Evolutionary conservation across 2,329 filamentous ascomycete species (phyloP), one percentile per base, ranked within the genome.

Genomic region (Ophiocordyceps camponoti-saundersi): DNA sequence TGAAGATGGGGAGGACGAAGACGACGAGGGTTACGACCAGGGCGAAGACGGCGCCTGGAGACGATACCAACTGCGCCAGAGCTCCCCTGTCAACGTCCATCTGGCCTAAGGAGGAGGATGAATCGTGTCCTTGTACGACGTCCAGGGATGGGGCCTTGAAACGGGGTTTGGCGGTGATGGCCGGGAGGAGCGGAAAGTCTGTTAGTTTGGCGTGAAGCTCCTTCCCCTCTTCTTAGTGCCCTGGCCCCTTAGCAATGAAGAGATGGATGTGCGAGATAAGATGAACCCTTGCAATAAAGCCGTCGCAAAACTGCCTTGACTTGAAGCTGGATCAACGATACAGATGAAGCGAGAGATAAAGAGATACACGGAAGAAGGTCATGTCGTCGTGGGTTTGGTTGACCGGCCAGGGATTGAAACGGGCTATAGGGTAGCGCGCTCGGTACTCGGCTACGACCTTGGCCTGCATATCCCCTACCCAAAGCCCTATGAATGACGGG

Each of bases 1-100:
- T 61, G 48, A 77, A 62, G 48, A 77, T 59, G 30, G 75, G 75
- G 44, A 75, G 53, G 50, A 73, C 52, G 56, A 78, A 77, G 52
- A 70, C 70, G 47, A 65, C 46, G 44, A 73, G 52, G 10, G 71
- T 74, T 47, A 64, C 50, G 46, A 63, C 46, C 44, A 73, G 58
- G 42, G 73, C 59, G 44, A 67, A 55, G 46, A 66, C 55, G 45
- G 62, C 57, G 39, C 56, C 49, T 32, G 47, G 65, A 58, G 47
- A 65, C n/a, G 36, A 20, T 18, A 18, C 36, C n/a, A 40, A 49
- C 45, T 52, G 49, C 18, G 49, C 52, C 21, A 57, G 49, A 44
- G 32, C 6, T 16, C 32, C 32, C 32, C 32, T 4, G 34, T 39
- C 34, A 16, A 7, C n/a, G 34, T 39, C 34, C 34, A 39, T 39